phyloP scores from a whole-genome alignment of 257 asterid species.

The Mentha longifolia region DNA sequence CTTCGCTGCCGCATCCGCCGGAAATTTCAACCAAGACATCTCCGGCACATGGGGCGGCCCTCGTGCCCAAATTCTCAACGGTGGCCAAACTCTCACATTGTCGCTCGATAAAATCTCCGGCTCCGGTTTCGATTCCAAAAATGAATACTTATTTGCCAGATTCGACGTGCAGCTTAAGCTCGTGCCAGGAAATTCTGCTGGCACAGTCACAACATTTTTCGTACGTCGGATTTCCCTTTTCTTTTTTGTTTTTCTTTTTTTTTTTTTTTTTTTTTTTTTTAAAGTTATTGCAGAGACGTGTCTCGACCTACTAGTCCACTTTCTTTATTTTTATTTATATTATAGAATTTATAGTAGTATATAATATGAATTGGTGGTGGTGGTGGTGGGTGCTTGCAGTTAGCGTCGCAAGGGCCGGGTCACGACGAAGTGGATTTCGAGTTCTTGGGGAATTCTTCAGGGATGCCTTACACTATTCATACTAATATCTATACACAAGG shows the following conservation, averaged over 20 bases:
- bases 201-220: slow-evolving; percentile 72
- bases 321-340: no score
- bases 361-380: no score
- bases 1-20: slow-evolving; percentile 48
- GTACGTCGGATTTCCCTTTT: no score
- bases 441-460: slow-evolving; percentile 60
- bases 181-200: slow-evolving; percentile 67
- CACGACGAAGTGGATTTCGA: slow-evolving; percentile 77
- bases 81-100: slow-evolving; percentile 54
- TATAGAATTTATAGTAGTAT: no score
- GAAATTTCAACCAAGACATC: slow-evolving; percentile 54
- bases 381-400: slow-evolving; percentile 22
- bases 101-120: slow-evolving; percentile 68
- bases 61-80: slow-evolving; percentile 42
- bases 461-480: slow-evolving; percentile 63
- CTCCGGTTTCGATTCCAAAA: slow-evolving; percentile 64
- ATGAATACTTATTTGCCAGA: slow-evolving; percentile 47
- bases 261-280: background rate
- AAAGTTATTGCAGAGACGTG: no score
- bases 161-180: slow-evolving; percentile 72
- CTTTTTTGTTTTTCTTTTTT: no score
- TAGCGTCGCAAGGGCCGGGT: slow-evolving; percentile 49
- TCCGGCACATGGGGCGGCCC: slow-evolving; percentile 54
- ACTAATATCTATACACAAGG: slow-evolving; percentile 58
- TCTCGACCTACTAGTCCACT: no score